Conservation (phyloP, 179 eudicot species). For the Silene coronaria region DNA sequence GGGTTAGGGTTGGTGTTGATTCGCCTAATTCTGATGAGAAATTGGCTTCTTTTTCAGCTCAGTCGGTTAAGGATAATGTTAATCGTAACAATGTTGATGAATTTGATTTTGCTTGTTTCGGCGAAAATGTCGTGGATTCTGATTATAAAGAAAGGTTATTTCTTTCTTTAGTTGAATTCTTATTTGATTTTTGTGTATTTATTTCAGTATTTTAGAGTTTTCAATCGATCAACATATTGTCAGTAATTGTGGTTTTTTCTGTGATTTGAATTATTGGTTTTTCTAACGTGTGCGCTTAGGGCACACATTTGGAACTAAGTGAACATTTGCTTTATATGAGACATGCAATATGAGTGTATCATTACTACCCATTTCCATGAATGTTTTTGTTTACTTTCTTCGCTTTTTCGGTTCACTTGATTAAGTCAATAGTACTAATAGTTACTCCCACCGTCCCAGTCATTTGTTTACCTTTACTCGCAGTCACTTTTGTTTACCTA, state of each 20-base stretch:
- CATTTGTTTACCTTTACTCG: background rate
- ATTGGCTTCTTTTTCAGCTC: background rate
- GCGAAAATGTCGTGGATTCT: slow-evolving; percentile 35
- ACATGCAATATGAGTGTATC: background rate
- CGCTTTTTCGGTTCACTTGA: too few relatives aligned
- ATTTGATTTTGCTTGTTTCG: slow-evolving; percentile 25
- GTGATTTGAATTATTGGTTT: background rate
- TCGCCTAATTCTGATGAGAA: background rate
- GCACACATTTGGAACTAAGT: background rate
- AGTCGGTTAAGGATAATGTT: background rate
- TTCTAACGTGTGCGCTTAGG: too few relatives aligned
- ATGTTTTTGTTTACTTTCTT: too few relatives aligned
- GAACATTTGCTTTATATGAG: background rate
- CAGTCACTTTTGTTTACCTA: background rate
- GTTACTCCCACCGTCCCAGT: background rate
- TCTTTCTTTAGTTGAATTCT: background rate
- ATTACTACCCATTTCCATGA: too few relatives aligned
- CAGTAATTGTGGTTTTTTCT: background rate
- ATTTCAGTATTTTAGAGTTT: background rate
- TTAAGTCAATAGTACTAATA: too few relatives aligned
- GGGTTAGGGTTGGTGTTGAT: slow-evolving; percentile 6
- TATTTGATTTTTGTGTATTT: background rate
- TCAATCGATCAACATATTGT: background rate
- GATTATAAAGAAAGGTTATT: slow-evolving; percentile 37
- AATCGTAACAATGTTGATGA: background rate